Base-by-base conservation (phyloP, 495 filamentous ascomycete genomes). In the Tuber umbilicatum region DNA sequence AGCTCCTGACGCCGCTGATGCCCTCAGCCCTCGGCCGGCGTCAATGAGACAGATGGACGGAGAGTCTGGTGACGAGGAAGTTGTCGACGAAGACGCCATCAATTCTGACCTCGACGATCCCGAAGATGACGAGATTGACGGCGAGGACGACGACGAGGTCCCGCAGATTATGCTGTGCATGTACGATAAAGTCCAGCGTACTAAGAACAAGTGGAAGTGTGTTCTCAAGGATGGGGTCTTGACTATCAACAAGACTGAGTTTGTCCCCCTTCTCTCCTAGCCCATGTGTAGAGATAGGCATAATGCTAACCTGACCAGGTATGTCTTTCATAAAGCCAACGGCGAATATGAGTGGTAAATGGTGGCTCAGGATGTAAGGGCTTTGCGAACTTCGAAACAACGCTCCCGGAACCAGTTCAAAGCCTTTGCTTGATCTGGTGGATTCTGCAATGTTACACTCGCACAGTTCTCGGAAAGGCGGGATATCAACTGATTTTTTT, bases 191-290 rank as follows among this genome's bases (percentile, higher is more conserved):
- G 95, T 99, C 31, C 94, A 97, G 84, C 87, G 95, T 70, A 96
- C 97, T 74, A 99, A 99, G 90, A 99, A 97, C 84, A 99, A 98
- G 90, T 99, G 95, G 95, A 99, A 99, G 90, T 99, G 95, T 85
- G 92, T 92, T 7, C 87, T 99, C 72, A 98, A 98, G 86, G 95
- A 99, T 80, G 95, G 95, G 27, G 92, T 99, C 23, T 86, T 99
- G 76, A 97, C 91, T 70, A 92, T 94, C 50, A 92, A 93, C 78
- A 90, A 91, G 76, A 94, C 91, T 83, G 95, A 99, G 88, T 92
- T 83, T 85, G 90, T 87, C 73, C 23, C 68, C 9, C 21, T 37
- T 50, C 31, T 6, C 69, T 70, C 27, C 14, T 17, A 41, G 17
- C 7, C 69, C 74, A 37, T 19, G 16, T 73, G 5, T 40, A 35